phyloP scores from a whole-genome alignment of 371 early-diverging fungal genomes.

The Actinomortierella wolfii region DNA sequence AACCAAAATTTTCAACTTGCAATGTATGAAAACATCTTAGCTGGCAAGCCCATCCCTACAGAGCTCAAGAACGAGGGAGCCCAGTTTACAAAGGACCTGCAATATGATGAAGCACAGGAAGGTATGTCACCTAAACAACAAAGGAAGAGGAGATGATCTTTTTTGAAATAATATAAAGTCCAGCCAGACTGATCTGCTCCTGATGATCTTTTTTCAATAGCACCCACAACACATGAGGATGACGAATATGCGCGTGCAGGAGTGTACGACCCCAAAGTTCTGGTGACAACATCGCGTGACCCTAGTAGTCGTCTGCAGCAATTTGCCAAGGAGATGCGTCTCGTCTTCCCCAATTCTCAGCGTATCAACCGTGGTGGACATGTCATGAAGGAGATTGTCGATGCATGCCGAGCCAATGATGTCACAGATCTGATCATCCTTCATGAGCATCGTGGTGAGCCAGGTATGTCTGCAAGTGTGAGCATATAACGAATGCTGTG shows the following conservation, averaged over 20 bases:
- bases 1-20: no score
- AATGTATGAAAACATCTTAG: no score
- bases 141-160: background rate
- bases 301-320: constrained; percentile 93
- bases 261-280: constrained; percentile 91
- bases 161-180: no score
- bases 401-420: constrained; percentile 93
- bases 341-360: constrained; percentile 97
- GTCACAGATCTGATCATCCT: constrained; percentile 97
- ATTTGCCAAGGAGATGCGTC: constrained; percentile 98
- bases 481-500: background rate
- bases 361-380: constrained; percentile 98
- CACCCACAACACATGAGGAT: constrained; percentile 84
- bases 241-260: constrained; percentile 97
- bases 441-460: constrained; percentile 98
- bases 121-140: constrained; percentile 55
- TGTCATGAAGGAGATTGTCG: constrained; percentile 94
- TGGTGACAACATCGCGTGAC: constrained; percentile 98
- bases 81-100: constrained; percentile 75
- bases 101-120: constrained; percentile 87
- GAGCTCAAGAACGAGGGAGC: constrained; percentile 83
- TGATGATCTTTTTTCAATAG: constrained; percentile 36
- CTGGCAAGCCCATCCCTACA: constrained; percentile 85
- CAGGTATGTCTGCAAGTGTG: constrained; percentile 56
- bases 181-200: background rate